These are phyloP conservation scores for Syncephalastrum contaminatum DNA, from an alignment of 371 early-diverging fungal genomes.

Conservation along the genomic window DNA sequence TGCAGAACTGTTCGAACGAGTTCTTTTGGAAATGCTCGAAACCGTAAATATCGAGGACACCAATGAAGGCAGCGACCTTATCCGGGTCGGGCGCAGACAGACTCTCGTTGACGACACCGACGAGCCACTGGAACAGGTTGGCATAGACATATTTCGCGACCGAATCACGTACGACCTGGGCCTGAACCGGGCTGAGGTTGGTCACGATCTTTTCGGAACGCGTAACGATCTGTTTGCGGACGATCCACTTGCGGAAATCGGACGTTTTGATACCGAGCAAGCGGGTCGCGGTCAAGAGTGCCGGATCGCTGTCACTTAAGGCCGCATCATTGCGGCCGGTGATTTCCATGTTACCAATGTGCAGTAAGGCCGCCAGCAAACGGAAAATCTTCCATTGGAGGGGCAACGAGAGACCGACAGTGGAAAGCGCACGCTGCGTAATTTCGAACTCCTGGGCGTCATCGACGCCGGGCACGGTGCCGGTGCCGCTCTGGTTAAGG, in stretches of 20 bases:
- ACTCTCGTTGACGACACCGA: conserved; percentile 74
- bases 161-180: conserved; percentile 78
- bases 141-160: conserved; percentile 91
- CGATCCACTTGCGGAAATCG: conserved; percentile 83
- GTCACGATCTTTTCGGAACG: conserved; percentile 82
- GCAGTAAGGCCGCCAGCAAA: conserved; percentile 82
- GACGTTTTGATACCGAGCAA: conserved; percentile 68
- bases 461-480: conserved; percentile 76
- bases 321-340: conserved; percentile 62
- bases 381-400: conserved; percentile 84
- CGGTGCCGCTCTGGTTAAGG: conserved; percentile 76
- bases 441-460: conserved; percentile 82
- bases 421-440: conserved; percentile 78
- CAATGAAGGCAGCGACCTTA: conserved; percentile 68
- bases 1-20: conserved; percentile 98
- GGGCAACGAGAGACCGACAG: conserved; percentile 77
- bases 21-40: conserved; percentile 95
- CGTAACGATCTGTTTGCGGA: conserved; percentile 82
- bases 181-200: conserved; percentile 67
- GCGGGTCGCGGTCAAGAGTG: conserved; percentile 55
- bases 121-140: conserved; percentile 88
- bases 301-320: conserved; percentile 65
- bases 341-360: conserved; percentile 86
- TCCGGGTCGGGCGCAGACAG: conserved; percentile 53
- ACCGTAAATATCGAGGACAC: conserved; percentile 93